Percentiles rank a stretch among this genome's conserved stretches.
phyloP scores from a whole-genome alignment of 805 yeast species.

The Spencermartinsiella europaea region DNA sequence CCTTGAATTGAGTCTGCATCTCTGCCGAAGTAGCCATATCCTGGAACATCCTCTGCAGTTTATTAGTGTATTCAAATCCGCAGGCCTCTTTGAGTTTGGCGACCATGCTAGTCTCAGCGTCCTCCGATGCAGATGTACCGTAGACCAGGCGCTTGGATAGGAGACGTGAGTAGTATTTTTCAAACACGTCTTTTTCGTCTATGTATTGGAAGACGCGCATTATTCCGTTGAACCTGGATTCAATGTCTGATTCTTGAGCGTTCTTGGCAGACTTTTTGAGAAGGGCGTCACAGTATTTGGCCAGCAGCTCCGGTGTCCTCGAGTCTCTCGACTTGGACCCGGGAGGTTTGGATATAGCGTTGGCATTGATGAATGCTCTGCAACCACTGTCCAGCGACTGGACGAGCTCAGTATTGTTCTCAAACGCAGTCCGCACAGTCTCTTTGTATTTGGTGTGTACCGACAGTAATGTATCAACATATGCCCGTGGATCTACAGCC shows the following conservation, averaged over 20 bases:
- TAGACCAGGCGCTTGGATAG: constrained; percentile 86
- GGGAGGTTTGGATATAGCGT: constrained; percentile 60
- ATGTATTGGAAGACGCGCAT: constrained; percentile 83
- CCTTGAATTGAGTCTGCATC: constrained; percentile 54
- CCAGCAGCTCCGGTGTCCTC: constrained; percentile 88
- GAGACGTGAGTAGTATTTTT: constrained; percentile 82
- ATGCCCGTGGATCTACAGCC: constrained; percentile 63
- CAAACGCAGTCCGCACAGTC: constrained; percentile 63
- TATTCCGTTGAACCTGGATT: constrained; percentile 66
- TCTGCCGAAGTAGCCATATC: constrained; percentile 85
- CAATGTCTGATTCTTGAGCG: constrained; percentile 65
- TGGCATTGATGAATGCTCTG: constrained; percentile 72
- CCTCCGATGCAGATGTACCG: constrained; percentile 79
- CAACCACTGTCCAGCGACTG: constrained; percentile 90
- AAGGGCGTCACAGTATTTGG: constrained; percentile 80
- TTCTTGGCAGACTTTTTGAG: constrained; percentile 72
- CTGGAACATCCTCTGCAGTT: constrained; percentile 92
- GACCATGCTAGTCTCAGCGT: constrained; percentile 76
- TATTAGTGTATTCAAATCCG: constrained; percentile 87
- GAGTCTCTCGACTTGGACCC: constrained; percentile 37
- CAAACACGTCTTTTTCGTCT: constrained; percentile 93
- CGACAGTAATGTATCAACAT: constrained; percentile 68
- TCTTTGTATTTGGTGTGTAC: constrained; percentile 64
- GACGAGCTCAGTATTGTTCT: constrained; percentile 69
- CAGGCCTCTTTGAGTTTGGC: constrained; percentile 84